Conservation (phyloP, 2,329 filamentous ascomycete genomes). For the Alternaria atra region DNA sequence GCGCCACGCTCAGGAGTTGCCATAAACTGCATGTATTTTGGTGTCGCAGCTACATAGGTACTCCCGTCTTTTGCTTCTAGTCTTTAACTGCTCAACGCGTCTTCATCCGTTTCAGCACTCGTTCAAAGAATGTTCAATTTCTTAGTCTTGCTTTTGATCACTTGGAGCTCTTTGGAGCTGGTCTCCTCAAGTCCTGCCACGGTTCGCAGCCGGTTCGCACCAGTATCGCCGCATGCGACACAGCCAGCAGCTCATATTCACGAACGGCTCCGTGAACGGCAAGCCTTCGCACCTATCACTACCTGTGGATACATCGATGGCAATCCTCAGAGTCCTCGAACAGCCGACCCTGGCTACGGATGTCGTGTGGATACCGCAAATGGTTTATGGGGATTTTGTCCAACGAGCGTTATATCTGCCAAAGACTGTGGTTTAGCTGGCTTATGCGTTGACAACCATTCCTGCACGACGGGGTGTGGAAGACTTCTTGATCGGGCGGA, state of each 20-base stretch:
- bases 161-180: slow-evolving; percentile 1
- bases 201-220: background rate
- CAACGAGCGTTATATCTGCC: slow-evolving; percentile 19
- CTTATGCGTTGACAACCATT: slow-evolving; percentile 23
- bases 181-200: background rate
- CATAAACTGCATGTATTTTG: slow-evolving; percentile 8
- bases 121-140: slow-evolving; percentile 3
- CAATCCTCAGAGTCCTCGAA: slow-evolving; percentile 11
- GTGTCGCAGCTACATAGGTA: background rate
- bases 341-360: slow-evolving; percentile 13
- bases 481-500: slow-evolving; percentile 15
- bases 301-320: slow-evolving; percentile 27
- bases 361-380: slow-evolving; percentile 25
- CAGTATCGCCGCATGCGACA: background rate
- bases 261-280: slow-evolving; percentile 2
- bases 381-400: slow-evolving; percentile 30
- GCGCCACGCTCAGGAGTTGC: slow-evolving; percentile 6
- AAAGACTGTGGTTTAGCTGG: slow-evolving; percentile 23
- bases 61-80: background rate
- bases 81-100: background rate
- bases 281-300: slow-evolving; percentile 2
- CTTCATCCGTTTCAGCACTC: slow-evolving; percentile 1
- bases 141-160: background rate
- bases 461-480: slow-evolving; percentile 25
- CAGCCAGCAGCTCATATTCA: background rate